Percentiles rank a stretch among this genome's conserved stretches.
These are phyloP conservation scores for Fusarium sp. DNA, from an alignment of 2,329 filamentous ascomycete genomes.

Conservation along the genomic window DNA sequence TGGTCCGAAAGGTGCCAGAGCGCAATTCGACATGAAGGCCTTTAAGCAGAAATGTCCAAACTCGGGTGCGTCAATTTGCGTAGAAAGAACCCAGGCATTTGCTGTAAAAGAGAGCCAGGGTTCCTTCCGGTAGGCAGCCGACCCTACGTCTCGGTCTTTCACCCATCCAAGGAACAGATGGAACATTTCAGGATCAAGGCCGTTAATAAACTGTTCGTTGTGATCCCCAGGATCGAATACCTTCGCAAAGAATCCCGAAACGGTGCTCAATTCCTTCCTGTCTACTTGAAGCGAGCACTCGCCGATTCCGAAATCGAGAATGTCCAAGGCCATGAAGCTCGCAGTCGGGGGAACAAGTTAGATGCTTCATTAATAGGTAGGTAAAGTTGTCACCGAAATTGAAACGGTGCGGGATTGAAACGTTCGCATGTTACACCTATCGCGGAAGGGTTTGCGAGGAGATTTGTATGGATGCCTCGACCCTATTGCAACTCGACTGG, in stretches of 20 bases:
- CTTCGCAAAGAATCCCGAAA: not conserved
- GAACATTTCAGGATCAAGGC: not conserved
- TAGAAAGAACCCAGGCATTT: not conserved
- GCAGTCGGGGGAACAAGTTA: no score
- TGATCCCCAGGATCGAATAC: fast-evolving
- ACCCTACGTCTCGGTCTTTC: not conserved
- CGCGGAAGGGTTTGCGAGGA: not conserved
- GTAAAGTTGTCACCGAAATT: not conserved
- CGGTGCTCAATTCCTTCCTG: not conserved
- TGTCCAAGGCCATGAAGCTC: not conserved
- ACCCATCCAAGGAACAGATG: not conserved
- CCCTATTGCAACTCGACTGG: not conserved
- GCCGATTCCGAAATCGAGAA: not conserved
- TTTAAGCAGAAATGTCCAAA: not conserved
- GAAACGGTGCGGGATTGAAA: not conserved
- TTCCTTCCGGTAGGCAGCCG: not conserved
- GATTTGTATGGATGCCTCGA: not conserved
- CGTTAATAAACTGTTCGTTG: not conserved
- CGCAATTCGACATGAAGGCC: not conserved
- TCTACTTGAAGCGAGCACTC: not conserved
- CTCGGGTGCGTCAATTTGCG: not conserved
- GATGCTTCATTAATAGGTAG: no score
- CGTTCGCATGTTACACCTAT: not conserved
- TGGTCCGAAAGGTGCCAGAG: not conserved
- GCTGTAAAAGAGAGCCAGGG: not conserved